A percentile compares a stretch with the other conserved stretches of the same genome.
phyloP scores from a whole-genome alignment of 2,329 filamentous ascomycete species.

The Cladosporium sp. region DNA sequence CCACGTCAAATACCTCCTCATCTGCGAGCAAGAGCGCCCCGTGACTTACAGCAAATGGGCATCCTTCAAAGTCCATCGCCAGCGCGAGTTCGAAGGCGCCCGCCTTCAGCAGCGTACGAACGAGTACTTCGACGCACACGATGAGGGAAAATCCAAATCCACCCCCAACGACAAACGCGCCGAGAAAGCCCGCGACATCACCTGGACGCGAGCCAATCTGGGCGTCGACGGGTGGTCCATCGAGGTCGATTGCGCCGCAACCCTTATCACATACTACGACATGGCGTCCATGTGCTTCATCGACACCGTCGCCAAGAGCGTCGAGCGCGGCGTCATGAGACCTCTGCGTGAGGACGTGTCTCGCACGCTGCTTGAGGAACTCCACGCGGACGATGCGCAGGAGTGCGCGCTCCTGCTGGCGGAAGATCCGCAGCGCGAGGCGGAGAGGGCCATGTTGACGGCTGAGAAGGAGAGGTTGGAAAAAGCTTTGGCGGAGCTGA shows the following conservation, averaged over 20 bases:
- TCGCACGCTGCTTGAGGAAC: not conserved
- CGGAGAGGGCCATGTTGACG: constrained; percentile 23
- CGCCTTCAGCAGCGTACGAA: constrained; percentile 26
- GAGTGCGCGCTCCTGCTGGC: constrained; percentile 29
- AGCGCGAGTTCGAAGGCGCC: constrained; percentile 22
- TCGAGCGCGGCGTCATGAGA: not conserved
- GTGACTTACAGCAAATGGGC: constrained; percentile 5
- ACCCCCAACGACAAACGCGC: constrained; percentile 21
- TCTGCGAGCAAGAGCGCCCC: constrained; percentile 17
- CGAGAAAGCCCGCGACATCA: constrained; percentile 27
- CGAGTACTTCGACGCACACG: constrained; percentile 26
- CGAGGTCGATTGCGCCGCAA: constrained; percentile 1
- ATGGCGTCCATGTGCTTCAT: constrained; percentile 50
- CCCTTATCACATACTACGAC: constrained; percentile 55
- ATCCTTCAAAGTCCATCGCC: constrained; percentile 14
- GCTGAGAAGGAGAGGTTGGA: constrained; percentile 28
- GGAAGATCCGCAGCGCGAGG: constrained; percentile 32
- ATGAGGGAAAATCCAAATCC: constrained; percentile 2
- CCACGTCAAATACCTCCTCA: constrained; percentile 30
- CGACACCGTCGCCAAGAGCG: too few relatives aligned
- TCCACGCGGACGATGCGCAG: constrained; percentile 16
- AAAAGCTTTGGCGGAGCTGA: constrained; percentile 26
- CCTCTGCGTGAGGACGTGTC: not conserved
- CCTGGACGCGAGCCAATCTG: constrained; percentile 37
- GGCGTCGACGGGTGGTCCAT: constrained; percentile 49